phyloP scores from a whole-genome alignment of 768 basidiomycete genomes.

The Trametes cinnabarina region DNA sequence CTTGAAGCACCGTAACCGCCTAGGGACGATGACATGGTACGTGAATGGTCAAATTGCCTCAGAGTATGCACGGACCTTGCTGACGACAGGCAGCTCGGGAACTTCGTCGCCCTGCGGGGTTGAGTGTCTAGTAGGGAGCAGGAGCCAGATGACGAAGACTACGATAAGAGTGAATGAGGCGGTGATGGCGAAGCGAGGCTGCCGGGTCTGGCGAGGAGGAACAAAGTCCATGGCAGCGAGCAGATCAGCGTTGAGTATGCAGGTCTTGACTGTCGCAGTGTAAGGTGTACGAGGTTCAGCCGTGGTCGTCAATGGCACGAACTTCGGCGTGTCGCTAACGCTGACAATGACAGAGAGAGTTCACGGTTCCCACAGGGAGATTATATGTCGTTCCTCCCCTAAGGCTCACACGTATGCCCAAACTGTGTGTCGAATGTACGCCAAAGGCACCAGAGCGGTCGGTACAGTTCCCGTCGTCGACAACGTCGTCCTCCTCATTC shows the following conservation, averaged over 20 bases:
- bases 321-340: no score
- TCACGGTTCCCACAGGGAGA: no score
- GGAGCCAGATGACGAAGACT: constrained; percentile 23
- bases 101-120: constrained; percentile 3
- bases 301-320: no score
- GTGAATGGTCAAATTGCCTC: no score
- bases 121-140: constrained; percentile 13
- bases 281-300: background rate
- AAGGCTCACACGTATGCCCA: no score
- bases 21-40: constrained; percentile 19
- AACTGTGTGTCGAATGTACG: no score
- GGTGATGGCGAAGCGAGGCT: constrained; percentile 20
- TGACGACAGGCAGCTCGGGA: constrained; percentile 13
- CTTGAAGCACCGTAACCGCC: constrained; percentile 62
- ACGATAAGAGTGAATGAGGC: constrained; percentile 21
- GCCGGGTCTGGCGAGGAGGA: constrained; percentile 14
- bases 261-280: no score
- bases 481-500: no score
- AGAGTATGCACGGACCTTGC: constrained; percentile 10
- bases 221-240: constrained; percentile 6
- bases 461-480: no score
- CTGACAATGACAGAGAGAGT: no score
- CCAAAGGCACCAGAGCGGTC: no score
- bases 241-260: background rate
- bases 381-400: no score